Base-by-base conservation (phyloP, 306 rosid genomes). In the Mimosa bimucronata region DNA sequence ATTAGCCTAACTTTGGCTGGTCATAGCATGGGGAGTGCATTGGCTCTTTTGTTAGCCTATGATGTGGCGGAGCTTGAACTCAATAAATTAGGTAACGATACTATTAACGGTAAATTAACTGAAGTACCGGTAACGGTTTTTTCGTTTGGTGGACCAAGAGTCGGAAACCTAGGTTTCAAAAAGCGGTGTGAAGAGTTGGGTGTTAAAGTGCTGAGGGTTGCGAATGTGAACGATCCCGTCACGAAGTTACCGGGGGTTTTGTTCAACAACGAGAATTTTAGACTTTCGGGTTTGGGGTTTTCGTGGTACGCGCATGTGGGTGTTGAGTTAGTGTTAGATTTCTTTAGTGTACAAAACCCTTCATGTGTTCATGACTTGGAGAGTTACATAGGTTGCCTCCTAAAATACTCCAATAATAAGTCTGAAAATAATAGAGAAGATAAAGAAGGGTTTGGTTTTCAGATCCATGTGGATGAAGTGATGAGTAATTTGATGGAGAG, bases 11-110 rank as follows among this genome's bases (percentile, higher is more conserved):
- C 98, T 5, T 44, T 92, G 71, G 92, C 94, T 0, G 98, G 98
- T 29, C 98, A 94, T 45, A 94, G 98, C 84, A 88, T 94, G 97
- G 98, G 98, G 4, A 94, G 98, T 79, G 93, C 98, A 14, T 60
- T 94, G 61, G 97, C 95, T 34, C 83, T 90, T 14, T 91, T 94
- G 29, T 91, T 94, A n/a, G 97, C 97, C 0, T 94, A 92, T 55
- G 98, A 94, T 76, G 85, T 94, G 58, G 87, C 97, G 0, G 98
- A 94, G 85, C 89, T 94, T 13, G 97, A 94, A 2, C 73, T 94
- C 25, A 92, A 88, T 61, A 76, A 57, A 37, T 0, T 37, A 18
- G 71, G 71, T 29, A 13, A 28, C 42, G 38, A 34, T 34, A 30
- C 42, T 30, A 66, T 48, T 28, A 76, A 41, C 55, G 7, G n/a